Base-by-base conservation (phyloP, 2,329 filamentous ascomycete genomes). In the Verticillium nonalfalfae region DNA sequence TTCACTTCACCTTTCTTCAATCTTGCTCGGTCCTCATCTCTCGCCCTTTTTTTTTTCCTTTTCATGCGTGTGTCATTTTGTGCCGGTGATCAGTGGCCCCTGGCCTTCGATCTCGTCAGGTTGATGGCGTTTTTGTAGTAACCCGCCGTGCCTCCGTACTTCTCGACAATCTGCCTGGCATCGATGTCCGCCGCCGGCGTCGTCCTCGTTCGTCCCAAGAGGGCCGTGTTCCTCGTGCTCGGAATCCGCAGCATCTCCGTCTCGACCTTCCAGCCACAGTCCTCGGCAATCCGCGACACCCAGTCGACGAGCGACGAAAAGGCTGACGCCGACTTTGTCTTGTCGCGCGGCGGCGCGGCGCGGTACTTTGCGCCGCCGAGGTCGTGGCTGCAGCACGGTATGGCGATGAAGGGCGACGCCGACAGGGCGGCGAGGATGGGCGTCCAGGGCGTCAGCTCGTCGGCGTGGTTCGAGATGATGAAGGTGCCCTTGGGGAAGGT, bases 361-460 rank as follows among this genome's bases (percentile, higher is more conserved):
- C 95, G 87, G 72, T 89, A 95, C 62, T 76, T 81, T 31, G 85
- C 84, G 1, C 95, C 95, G 0, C 87, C 86, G 2, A 99, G 85
- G 62, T 90, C 84, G 76, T 98, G 93, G 66, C 91, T 96, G 77
- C 95, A 99, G 78, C 95, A 99, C 1, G 95, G 95, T 55, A 99
- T 97, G 67, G 91, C 90, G 64, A 99, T 86, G 74, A 97, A 99
- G 0, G 93, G 90, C 11, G 89, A 90, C 2, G 84, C 77, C 0
- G 89, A 93, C 1, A 92, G 78, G 7, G 86, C 85, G 1, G 91
- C 93, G 50, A 99, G 84, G 18, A 98, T 83, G 0, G 95, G 95
- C 0, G 95, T 98, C 95, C 95, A 99, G 0, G 91, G 86, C 0
- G 95, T 99, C 14, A 99, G 83, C 76, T 99, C 93, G 72, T 99